Evolutionary conservation across 2,329 filamentous ascomycete genomes (phyloP).

Genomic region (Drechslerella dactyloides): DNA sequence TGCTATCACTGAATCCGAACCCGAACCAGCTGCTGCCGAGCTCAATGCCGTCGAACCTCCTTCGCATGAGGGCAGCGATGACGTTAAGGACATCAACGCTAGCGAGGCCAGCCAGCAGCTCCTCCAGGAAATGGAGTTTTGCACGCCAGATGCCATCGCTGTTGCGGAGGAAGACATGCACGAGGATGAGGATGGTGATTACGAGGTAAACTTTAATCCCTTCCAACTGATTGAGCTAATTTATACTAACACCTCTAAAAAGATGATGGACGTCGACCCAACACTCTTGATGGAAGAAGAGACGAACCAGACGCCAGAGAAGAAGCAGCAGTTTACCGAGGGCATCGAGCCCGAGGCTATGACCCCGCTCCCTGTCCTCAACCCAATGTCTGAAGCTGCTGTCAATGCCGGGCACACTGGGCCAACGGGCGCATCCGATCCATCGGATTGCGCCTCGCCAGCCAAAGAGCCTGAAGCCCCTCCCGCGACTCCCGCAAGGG

Average conservation of each 20-base stretch:
- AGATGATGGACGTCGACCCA: constrained; percentile 31
- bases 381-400: constrained; percentile 37
- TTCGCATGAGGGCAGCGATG: not conserved
- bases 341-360: constrained; percentile 2
- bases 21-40: no score
- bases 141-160: not conserved
- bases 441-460: not conserved
- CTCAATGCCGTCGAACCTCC: no score
- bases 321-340: not conserved
- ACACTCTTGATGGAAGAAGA: constrained; percentile 24
- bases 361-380: constrained; percentile 24
- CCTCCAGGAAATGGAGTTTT: not conserved
- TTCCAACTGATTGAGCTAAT: not conserved
- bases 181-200: constrained; percentile 3
- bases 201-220: constrained; percentile 5
- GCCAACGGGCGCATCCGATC: not conserved
- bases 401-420: constrained; percentile 42
- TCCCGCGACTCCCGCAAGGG: not conserved
- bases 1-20: no score
- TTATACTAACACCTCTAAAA: constrained; percentile 5
- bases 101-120: constrained; percentile 1
- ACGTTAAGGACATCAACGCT: not conserved
- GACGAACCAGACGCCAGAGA: constrained; percentile 23
- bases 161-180: not conserved
- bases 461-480: not conserved